Base-by-base conservation (phyloP, 2,329 filamentous ascomycete species). In the Fusarium sambucinum region DNA sequence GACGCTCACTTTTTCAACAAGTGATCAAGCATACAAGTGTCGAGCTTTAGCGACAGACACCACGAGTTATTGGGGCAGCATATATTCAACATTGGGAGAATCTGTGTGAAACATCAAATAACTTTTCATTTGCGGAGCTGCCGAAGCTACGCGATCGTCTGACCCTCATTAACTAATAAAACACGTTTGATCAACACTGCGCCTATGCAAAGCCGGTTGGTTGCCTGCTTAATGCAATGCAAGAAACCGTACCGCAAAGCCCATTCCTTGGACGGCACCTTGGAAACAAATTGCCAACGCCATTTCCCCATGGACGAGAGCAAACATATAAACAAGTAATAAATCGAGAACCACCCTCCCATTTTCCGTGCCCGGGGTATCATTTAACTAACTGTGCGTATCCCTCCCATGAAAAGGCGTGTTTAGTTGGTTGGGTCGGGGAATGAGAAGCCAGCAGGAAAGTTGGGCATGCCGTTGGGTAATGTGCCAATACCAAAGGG, bases 401-500 rank as follows among this genome's bases (percentile, higher is more conserved):
- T 55, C 53, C 47, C 45, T 46, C 52, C 40, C 19, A 29, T 32
- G 40, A 40, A 52, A 63, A 48, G 30, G 41, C 21, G n/a, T 47
- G 50, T 32, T 59, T 63, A 69, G 23, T 71, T 58, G 41, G 59
- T 72, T 14, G 78, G 77, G 56, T 80, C 78, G 4, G 80, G 80
- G 51, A 81, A 81, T 19, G 74, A 66, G 54, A 81, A 82, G 19
- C 79, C 79, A 12, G 76, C 66, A 6, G 80, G 80, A 59, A 82
- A 82, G 70, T 76, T 78, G 53, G 80, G 80, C 79, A 82, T 82
- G 51, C 80, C 80, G 30, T 80, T 82, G 9, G 80, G 78, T 55
- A 81, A 53, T 11, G 77, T 80, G 32, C 77, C 75, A 42, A 81
- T 79, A 38, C 80, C 80, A 37, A 81, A 81, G 5, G 80, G 79